phyloP scores from a whole-genome alignment of 129 eudicot genomes.

The Chrysanthemum makinoi region DNA sequence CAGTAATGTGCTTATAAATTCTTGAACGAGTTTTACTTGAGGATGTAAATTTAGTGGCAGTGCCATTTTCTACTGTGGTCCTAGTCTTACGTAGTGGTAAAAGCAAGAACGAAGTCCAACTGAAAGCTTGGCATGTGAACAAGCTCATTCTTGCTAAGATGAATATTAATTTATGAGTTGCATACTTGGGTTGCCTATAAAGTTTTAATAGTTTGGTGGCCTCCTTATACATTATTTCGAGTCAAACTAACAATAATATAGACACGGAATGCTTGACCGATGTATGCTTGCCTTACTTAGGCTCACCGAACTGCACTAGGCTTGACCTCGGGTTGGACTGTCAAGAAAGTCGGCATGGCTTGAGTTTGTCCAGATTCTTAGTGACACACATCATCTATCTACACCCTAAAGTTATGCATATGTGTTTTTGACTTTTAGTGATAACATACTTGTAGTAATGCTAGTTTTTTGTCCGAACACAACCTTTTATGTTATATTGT shows the following conservation, averaged over 20 bases:
- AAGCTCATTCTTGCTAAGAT: not conserved
- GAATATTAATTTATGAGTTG: not conserved
- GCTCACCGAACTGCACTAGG: not conserved
- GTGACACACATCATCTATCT: not conserved
- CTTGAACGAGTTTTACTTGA: not conserved
- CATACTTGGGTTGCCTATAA: too few relatives aligned
- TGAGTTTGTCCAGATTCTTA: not conserved
- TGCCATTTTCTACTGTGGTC: not conserved
- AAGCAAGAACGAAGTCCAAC: not conserved
- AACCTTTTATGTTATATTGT: not conserved
- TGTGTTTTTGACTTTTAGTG: not conserved
- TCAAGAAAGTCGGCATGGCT: not conserved
- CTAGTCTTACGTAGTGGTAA: not conserved
- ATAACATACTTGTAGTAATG: not conserved
- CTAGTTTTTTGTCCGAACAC: not conserved
- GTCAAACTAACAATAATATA: not conserved
- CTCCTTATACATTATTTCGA: not conserved
- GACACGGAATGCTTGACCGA: not conserved
- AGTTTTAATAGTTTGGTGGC: not conserved
- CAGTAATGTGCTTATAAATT: not conserved
- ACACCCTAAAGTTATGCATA: not conserved
- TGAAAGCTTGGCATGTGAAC: constrained; percentile 9
- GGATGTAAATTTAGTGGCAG: not conserved
- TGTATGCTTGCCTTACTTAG: not conserved
- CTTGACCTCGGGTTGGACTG: constrained; percentile 1